Evolutionary conservation across 495 filamentous ascomycete genomes (phyloP).

Genomic region (Neurospora tetrasperma): DNA sequence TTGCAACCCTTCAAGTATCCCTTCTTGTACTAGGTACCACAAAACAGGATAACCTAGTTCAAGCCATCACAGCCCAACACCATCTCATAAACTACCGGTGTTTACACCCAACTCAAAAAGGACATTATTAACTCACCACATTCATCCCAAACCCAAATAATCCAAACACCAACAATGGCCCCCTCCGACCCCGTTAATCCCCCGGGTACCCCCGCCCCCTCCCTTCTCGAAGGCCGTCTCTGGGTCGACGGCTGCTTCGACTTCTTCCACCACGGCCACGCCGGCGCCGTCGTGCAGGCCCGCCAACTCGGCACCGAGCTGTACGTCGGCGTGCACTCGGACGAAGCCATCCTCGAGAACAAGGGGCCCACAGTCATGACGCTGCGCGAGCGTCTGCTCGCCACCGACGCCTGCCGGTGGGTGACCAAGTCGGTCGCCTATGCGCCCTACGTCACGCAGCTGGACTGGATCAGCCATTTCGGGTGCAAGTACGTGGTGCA

Average conservation of each 20-base stretch:
- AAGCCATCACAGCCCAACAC: not conserved
- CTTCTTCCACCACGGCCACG: slow-evolving; percentile 97
- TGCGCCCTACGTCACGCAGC: slow-evolving; percentile 89
- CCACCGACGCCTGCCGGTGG: slow-evolving; percentile 93
- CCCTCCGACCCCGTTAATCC: slow-evolving; percentile 14
- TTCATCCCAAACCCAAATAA: not conserved
- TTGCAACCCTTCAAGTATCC: not conserved
- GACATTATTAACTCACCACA: not conserved
- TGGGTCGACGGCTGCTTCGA: slow-evolving; percentile 99
- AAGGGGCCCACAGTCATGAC: slow-evolving; percentile 98
- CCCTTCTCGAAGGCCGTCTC: slow-evolving; percentile 59
- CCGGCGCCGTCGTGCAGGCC: slow-evolving; percentile 85
- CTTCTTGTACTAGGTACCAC: not conserved
- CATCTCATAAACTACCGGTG: not conserved
- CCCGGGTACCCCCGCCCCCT: slow-evolving; percentile 30
- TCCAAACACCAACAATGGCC: slow-evolving; percentile 9
- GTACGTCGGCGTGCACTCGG: slow-evolving; percentile 84
- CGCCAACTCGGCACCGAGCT: slow-evolving; percentile 69
- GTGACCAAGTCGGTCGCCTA: slow-evolving; percentile 68
- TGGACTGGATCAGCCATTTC: slow-evolving; percentile 89
- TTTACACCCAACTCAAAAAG: not conserved
- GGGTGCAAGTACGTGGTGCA: slow-evolving; percentile 93
- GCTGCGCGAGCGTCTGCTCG: slow-evolving; percentile 73
- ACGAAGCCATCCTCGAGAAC: slow-evolving; percentile 88
- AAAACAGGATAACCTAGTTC: not conserved